Evolutionary conservation across 495 filamentous ascomycete genomes (phyloP), one percentile per base, ranked within the genome.

Genomic region (Talaromyces borbonicus): DNA sequence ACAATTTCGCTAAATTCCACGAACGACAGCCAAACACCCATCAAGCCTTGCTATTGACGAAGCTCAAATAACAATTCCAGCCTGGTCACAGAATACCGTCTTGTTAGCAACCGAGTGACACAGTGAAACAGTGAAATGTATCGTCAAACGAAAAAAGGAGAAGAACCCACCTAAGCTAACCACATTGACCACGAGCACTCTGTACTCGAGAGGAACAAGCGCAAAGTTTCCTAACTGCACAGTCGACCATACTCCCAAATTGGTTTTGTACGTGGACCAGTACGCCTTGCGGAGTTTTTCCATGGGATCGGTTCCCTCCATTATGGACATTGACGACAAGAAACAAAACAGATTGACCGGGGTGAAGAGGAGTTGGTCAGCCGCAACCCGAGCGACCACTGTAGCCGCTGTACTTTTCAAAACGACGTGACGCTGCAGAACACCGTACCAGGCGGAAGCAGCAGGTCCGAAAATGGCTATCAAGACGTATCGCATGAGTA

Each of bases 61-160:
- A 81, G 65, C 89, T 95, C 41, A 98, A 63, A 61, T 95, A 92
- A 61, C 87, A 95, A 59, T 98, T 98, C 92, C 92, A 98, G 49
- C 88, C 90, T 78, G 72, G 62, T 35, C 52, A 69, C 18, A 11
- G 16, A 42, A 42, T 12, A 43, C n/a, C n/a, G n/a, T n/a, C n/a
- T n/a, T 4, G 56, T 62, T 44, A 59, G 51, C 50, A 49, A 8
- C 15, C 23, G 9, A n/a, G n/a, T n/a, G n/a, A n/a, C n/a, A n/a
- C n/a, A n/a, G n/a, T n/a, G n/a, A n/a, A n/a, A n/a, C n/a, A n/a
- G n/a, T n/a, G n/a, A n/a, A n/a, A n/a, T n/a, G n/a, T n/a, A n/a
- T n/a, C n/a, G n/a, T n/a, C n/a, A n/a, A n/a, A n/a, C n/a, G n/a
- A n/a, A n/a, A n/a, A n/a, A n/a, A n/a, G n/a, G 85, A 67, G 54